Conservation (phyloP, 148 eudicot genomes). For the Cornus florida region DNA sequence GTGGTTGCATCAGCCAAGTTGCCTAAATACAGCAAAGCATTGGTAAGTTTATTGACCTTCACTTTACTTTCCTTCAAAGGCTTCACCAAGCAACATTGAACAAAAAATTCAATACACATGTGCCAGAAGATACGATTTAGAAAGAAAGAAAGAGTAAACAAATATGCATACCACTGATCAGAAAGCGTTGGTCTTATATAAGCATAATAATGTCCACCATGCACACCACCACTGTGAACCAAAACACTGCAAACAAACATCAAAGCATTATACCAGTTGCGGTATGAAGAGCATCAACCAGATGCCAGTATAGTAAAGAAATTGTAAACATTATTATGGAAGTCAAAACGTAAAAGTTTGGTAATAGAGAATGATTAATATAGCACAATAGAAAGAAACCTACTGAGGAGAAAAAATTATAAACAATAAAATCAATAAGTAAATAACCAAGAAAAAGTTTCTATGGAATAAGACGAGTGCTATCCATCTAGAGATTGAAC, state of each 20-base stretch:
- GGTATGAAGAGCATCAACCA: background rate
- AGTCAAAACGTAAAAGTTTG: background rate
- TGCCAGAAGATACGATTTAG: background rate
- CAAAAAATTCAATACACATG: background rate
- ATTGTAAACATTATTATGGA: background rate
- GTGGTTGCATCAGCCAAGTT: background rate
- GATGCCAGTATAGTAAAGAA: background rate
- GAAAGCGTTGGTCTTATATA: slow-evolving; percentile 87
- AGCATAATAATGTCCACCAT: slow-evolving; percentile 95
- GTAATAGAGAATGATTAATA: background rate
- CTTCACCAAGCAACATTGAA: background rate
- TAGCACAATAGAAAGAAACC: background rate
- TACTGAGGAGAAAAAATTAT: background rate
- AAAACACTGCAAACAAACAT: slow-evolving; percentile 57
- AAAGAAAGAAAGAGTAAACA: background rate
- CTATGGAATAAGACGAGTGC: no score
- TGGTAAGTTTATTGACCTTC: background rate
- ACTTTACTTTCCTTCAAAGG: background rate
- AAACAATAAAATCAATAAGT: background rate
- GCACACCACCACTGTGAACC: slow-evolving; percentile 97
- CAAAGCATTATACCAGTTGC: background rate
- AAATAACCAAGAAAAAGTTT: background rate
- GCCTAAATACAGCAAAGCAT: background rate
- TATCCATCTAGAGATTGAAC: no score
- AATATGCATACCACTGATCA: slow-evolving; percentile 71